Base-by-base conservation (phyloP, 257 asterid species). In the Jasminum sambac region DNA sequence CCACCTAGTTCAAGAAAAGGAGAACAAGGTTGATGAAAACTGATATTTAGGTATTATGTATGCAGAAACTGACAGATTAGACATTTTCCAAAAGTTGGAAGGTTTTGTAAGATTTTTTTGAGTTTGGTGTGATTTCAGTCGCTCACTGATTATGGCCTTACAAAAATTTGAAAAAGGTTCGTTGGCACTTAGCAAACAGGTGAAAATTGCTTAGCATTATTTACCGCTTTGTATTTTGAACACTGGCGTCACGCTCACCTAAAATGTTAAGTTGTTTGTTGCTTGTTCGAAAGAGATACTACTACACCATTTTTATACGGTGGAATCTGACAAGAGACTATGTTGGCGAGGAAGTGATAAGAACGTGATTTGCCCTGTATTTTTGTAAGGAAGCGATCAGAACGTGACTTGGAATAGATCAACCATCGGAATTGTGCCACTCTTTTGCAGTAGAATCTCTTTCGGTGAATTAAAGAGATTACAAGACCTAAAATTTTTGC, bases 1-100 rank as follows among this genome's bases (percentile, higher is more conserved):
- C 99, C 99, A 0, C 99, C 99, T 0, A 93, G 98, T 1, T 97
- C 97, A 26, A 93, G 86, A 73, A 95, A 95, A 42, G 50, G 76
- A 65, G 72, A 71, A 66, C 50, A 66, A 52, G 17, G 62, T 9
- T 8, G 66, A 58, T 57, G 76, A 48, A 30, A 30, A 30, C 36
- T 30, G 36, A 30, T 30, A 30, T 30, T 30, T 30, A 30, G 4
- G 36, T 30, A 30, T 30, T 30, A 30, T 59, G 21, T 34, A 19
- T 50, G 62, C 74, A 74, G 62, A 55, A 71, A 67, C 59, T 62
- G 84, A 80, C 81, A 80, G 70, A 73, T 63, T 3, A 77, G 84
- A 83, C 80, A 77, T 79, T 80, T 77, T 70, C 21, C 23, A 13
- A 5, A 17, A 40, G 57, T 6, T 52, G 77, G 14, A 63, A 61